Evolutionary conservation across 345 rosid species (phyloP).

Genomic region (Excoecaria cochinchinensis): DNA sequence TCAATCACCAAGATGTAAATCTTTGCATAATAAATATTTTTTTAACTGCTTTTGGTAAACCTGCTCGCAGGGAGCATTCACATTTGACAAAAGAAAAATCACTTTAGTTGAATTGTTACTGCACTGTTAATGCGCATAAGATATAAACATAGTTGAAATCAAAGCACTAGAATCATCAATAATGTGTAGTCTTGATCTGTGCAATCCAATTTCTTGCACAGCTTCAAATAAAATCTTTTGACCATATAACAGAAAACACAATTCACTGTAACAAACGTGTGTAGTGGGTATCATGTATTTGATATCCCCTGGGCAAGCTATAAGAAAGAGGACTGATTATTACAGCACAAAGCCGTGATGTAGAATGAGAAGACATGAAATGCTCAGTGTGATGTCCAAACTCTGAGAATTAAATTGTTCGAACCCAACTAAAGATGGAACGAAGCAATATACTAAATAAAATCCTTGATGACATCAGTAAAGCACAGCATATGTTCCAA

Average conservation of each 20-base stretch:
- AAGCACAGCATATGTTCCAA: not conserved
- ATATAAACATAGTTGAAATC: too few species aligned
- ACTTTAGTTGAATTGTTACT: too few species aligned
- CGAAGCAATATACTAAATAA: slow-evolving; percentile 4
- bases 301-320: not conserved
- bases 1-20: too few species aligned
- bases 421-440: not conserved
- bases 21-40: too few species aligned
- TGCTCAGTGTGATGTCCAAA: not conserved
- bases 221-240: too few species aligned
- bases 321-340: not conserved
- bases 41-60: too few species aligned
- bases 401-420: not conserved
- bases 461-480: slow-evolving; percentile 17
- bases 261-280: not conserved
- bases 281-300: not conserved
- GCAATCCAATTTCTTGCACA: too few species aligned
- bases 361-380: not conserved
- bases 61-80: too few species aligned
- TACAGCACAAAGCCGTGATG: not conserved
- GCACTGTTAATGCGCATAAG: too few species aligned
- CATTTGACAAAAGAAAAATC: too few species aligned
- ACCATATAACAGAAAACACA: not conserved
- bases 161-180: too few species aligned
- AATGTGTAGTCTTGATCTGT: too few species aligned